A percentile compares a stretch with the other conserved stretches of the same genome.
phyloP scores from a whole-genome alignment of 2,329 filamentous ascomycete species.

The Chlorencoelia australis region DNA sequence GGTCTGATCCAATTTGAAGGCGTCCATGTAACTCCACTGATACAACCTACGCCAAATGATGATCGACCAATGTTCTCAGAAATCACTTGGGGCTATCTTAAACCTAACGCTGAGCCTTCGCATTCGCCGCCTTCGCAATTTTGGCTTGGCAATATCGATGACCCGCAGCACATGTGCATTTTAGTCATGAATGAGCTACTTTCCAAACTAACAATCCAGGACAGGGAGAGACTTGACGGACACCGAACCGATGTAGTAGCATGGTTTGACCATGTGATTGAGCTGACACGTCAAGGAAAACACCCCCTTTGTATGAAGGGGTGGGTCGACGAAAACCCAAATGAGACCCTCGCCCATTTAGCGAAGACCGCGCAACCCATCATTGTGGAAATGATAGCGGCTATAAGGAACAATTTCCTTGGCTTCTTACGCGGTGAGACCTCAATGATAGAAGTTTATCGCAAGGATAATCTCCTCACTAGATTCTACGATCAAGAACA shows the following conservation, averaged over 20 bases:
- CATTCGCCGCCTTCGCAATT: no score
- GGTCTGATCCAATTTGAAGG: conserved; percentile 17
- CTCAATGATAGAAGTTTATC: conserved; percentile 18
- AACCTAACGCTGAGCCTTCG: conserved; percentile 11
- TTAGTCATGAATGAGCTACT: conserved; percentile 8
- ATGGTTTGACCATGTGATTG: conserved; percentile 9
- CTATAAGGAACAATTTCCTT: conserved; percentile 15
- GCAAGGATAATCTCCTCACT: conserved; percentile 12
- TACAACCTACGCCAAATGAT: conserved; percentile 12
- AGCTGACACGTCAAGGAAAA: conserved; percentile 5
- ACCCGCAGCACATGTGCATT: conserved; percentile 8
- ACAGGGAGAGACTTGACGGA: not conserved
- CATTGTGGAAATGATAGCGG: conserved; percentile 11
- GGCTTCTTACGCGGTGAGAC: conserved; percentile 12
- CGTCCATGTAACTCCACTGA: conserved; percentile 12
- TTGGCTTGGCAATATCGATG: conserved; percentile 13
- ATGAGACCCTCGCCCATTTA: conserved; percentile 5
- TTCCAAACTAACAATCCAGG: conserved; percentile 1
- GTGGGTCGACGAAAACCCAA: conserved; percentile 10
- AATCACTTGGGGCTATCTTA: no score
- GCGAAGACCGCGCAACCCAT: conserved; percentile 6
- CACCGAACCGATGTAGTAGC: conserved; percentile 5
- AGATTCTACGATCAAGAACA: conserved; percentile 14
- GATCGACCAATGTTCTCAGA: conserved; percentile 16
- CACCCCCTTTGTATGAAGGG: conserved; percentile 10